Percentiles rank a stretch among this genome's conserved stretches.
Conservation (phyloP, 1,284 basidiomycete species). For the Marasmius tenuissimus region DNA sequence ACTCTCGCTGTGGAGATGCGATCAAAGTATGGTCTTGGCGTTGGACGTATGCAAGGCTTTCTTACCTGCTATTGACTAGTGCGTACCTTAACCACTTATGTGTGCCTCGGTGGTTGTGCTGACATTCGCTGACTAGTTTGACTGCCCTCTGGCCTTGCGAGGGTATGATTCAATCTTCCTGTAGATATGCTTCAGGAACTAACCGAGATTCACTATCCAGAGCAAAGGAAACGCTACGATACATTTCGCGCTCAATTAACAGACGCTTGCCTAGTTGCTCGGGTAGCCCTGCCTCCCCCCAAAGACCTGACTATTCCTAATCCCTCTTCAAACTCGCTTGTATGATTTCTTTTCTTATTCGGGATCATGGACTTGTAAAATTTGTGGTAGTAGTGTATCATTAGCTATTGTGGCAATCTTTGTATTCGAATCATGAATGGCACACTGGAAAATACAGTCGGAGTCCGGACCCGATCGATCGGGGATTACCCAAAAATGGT, state of each 20-base stretch:
- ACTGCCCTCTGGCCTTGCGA: conserved; percentile 67
- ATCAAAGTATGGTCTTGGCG: conserved; percentile 59
- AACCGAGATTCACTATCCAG: neutral
- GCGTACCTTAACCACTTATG: conserved; percentile 17
- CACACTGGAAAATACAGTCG: no score
- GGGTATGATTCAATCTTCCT: neutral
- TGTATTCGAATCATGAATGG: neutral
- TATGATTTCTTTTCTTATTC: neutral
- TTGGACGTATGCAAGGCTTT: conserved; percentile 66
- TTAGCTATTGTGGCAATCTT: neutral
- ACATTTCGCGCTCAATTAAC: neutral
- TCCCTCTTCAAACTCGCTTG: neutral
- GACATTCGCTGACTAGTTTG: conserved; percentile 31
- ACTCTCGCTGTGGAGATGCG: conserved; percentile 61
- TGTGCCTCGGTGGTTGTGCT: neutral
- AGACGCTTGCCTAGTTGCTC: neutral
- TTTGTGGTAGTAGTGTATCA: neutral
- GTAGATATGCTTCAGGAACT: neutral
- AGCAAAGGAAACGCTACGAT: neutral
- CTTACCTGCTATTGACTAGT: conserved; percentile 62
- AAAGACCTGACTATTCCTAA: neutral
- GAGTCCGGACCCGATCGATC: neutral
- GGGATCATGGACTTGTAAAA: no score
- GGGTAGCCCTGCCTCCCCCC: neutral
- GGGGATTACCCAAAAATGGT: neutral